Evolutionary conservation across 345 rosid species (phyloP), one percentile per base, ranked within the genome.

Genomic region (Pistacia atlantica): DNA sequence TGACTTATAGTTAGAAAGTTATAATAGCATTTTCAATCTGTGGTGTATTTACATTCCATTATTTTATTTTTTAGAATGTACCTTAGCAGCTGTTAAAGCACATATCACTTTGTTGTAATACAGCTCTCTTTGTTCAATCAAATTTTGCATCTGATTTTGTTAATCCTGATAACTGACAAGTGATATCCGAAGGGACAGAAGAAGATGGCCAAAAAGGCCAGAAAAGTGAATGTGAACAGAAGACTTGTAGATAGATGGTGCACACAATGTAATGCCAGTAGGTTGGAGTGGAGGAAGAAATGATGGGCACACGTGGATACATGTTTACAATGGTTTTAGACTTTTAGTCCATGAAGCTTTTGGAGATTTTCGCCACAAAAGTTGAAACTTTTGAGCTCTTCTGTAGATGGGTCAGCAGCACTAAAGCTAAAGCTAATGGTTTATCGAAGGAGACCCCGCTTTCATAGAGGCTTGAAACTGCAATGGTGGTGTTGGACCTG

Each of bases 11-110:
- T 17, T 56, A 11, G 73, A 42, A 22, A 22, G 65, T n/a, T 22
- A 10, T 10, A 20, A 10, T 10, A 20, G 48, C 42, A 18, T 67
- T 16, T 28, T 33, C 38, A 4, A 55, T 61, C 63, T 49, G n/a
- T 35, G 63, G 35, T 68, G 33, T 37, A 65, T 10, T 42, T 80
- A 22, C 25, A 54, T 22, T 31, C 33, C 33, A 73, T 75, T 61
- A 48, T 54, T 77, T 74, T 42, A 42, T 33, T 62, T 62, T 78
- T 73, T 38, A 0, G n/a, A 25, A 25, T 56, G 46, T 31, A 13
- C 17, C 0, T 48, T 71, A 46, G 42, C 65, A 67, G 25, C n/a
- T 28, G 58, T 18, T 31, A 46, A 65, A 17, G 22, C 46, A 38
- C 71, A 56, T 55, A 48, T 4, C 37, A 38, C 1, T 20, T 46